Conservation (phyloP, 2,329 filamentous ascomycete genomes). For the Ascochyta pisi region DNA sequence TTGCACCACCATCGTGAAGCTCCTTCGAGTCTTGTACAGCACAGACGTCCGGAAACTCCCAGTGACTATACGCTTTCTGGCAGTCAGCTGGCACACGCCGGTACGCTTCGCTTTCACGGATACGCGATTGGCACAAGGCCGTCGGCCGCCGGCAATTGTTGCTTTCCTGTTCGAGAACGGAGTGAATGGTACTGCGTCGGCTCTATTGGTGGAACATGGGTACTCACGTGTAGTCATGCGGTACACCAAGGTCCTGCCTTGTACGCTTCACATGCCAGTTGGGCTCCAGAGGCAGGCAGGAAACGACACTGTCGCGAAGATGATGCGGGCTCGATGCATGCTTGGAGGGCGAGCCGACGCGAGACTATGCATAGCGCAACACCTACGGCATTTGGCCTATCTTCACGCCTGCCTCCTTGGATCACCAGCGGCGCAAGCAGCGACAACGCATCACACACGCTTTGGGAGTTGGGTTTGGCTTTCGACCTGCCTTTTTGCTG, state of each 20-base stretch:
- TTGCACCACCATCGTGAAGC: constrained; percentile 17
- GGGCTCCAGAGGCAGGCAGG: constrained; percentile 12
- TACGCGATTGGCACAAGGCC: constrained; percentile 4
- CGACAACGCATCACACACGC: background rate
- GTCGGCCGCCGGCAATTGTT: constrained; percentile 8
- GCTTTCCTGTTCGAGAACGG: constrained; percentile 26
- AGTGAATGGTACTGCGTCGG: constrained; percentile 19
- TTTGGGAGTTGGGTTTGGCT: constrained; percentile 30
- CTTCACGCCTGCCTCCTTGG: background rate
- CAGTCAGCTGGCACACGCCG: background rate
- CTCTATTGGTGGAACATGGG: constrained; percentile 16
- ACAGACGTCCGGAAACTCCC: constrained; percentile 7
- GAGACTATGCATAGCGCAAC: constrained; percentile 7
- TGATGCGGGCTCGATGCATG: constrained; percentile 8
- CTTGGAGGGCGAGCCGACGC: constrained; percentile 8
- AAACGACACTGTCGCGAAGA: constrained; percentile 14
- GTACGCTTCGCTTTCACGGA: background rate
- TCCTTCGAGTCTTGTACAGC: constrained; percentile 8
- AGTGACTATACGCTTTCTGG: constrained; percentile 6
- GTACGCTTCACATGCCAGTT: constrained; percentile 24
- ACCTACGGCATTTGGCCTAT: constrained; percentile 13
- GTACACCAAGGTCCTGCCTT: constrained; percentile 3
- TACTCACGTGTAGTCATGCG: constrained; percentile 27
- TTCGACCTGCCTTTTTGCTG: constrained; percentile 27
- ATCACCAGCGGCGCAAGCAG: background rate